Evolutionary conservation across 2,329 filamentous ascomycete species (phyloP).

Genomic region (Sporothrix phasma): DNA sequence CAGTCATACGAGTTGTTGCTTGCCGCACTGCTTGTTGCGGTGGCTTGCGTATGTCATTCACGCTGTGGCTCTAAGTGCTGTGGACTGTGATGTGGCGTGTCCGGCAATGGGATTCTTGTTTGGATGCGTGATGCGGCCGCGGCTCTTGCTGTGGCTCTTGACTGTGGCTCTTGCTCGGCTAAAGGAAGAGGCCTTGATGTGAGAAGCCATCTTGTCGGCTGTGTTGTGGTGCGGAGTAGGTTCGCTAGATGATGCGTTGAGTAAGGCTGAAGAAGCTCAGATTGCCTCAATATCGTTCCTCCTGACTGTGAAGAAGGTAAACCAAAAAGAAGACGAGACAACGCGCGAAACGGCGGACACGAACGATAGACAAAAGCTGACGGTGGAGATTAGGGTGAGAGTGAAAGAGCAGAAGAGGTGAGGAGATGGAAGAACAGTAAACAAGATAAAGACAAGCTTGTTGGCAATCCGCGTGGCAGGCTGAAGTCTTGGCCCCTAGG

Average conservation of each 20-base stretch:
- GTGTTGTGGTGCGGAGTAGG: background rate
- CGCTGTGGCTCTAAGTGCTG: too few species aligned
- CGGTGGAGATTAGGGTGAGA: background rate
- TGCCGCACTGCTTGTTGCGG: background rate
- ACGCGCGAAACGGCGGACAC: too few species aligned
- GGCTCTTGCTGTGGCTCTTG: background rate
- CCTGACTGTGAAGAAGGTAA: background rate
- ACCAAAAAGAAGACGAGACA: background rate
- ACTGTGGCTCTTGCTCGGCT: background rate
- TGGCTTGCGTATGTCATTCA: too few species aligned
- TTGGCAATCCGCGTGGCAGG: background rate
- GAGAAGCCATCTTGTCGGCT: background rate
- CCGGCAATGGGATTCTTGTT: background rate
- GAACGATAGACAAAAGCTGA: background rate
- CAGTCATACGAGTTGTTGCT: too few species aligned
- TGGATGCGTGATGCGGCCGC: background rate
- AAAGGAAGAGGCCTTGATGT: background rate
- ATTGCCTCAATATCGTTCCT: background rate
- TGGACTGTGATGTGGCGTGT: background rate
- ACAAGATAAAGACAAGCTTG: background rate
- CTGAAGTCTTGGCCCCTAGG: background rate
- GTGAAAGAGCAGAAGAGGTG: background rate
- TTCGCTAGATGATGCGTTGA: background rate
- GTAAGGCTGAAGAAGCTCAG: background rate
- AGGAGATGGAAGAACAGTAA: background rate